A percentile compares a stretch with the other conserved stretches of the same genome.
Conservation (phyloP, 306 rosid species). For the Quercus variabilis region DNA sequence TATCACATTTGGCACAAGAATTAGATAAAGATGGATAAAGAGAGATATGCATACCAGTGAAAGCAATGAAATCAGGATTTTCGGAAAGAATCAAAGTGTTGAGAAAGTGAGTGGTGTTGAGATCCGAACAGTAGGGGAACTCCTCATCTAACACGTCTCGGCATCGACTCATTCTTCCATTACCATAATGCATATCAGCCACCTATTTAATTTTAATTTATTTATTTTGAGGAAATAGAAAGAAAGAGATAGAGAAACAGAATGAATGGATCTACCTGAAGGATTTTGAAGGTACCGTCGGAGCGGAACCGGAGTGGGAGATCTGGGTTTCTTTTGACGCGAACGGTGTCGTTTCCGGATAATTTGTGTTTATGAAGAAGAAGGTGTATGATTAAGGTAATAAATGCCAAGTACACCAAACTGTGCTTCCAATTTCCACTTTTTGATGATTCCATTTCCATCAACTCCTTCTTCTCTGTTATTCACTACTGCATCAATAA, state of each 20-base stretch:
- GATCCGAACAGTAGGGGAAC: slow-evolving; percentile 73
- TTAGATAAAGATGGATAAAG: neutral
- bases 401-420: slow-evolving; percentile 34
- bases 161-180: slow-evolving; percentile 57
- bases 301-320: slow-evolving; percentile 85
- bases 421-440: slow-evolving; percentile 37
- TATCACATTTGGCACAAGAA: too few species aligned
- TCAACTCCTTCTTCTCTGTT: neutral
- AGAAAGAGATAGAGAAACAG: neutral
- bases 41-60: slow-evolving; percentile 51
- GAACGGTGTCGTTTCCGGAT: slow-evolving; percentile 31
- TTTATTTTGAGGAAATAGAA: neutral
- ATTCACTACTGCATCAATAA: too few species aligned
- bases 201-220: slow-evolving; percentile 37
- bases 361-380: slow-evolving; percentile 34
- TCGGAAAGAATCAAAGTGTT: slow-evolving; percentile 56
- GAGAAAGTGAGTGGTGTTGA: slow-evolving; percentile 66
- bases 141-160: slow-evolving; percentile 69
- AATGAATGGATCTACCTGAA: slow-evolving; percentile 42
- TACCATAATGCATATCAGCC: slow-evolving; percentile 92
- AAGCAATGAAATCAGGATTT: slow-evolving; percentile 82
- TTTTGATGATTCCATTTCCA: slow-evolving; percentile 22
- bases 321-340: slow-evolving; percentile 44
- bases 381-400: slow-evolving; percentile 28
- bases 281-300: slow-evolving; percentile 88